Evolutionary conservation across 2,329 filamentous ascomycete genomes (phyloP), one percentile per base, ranked within the genome.

Genomic region (Cryphonectria parasitica): DNA sequence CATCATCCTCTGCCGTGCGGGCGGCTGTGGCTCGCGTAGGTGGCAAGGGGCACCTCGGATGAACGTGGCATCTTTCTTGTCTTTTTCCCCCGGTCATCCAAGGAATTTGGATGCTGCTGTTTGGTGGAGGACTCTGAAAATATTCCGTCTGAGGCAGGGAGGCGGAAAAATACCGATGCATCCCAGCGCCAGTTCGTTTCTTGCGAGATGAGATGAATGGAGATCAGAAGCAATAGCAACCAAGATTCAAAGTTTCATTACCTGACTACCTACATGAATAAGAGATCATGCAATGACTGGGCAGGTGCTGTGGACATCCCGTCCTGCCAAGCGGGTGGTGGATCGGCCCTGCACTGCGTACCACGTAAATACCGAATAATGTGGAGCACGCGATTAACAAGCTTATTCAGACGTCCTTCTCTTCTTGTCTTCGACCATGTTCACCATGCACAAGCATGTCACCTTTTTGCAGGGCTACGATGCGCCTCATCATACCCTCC

Each of bases 321-420:
- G 6, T n/a, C 19, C 22, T 49, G 45, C 45, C 45, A 49, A 49
- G 54, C 28, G 28, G 54, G 25, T 19, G 60, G 28, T 61, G 28
- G 52, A 10, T 6, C 52, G 25, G 52, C 52, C 25, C 52, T 54
- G 52, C 52, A 54, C 52, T 15, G 25, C 52, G 52, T 54, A 54
- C 52, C 52, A 28, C 11, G 52, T 54, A 54, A 25, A 54, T 56
- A 56, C 52, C 52, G 52, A 28, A 13, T 17, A 56, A 5, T 25
- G 52, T 56, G 52, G 52, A 56, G n/a, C 45, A 3, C n/a, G 4
- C 25, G 54, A 58, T 58, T 58, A 31, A 58, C 54, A 39, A 61
- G 58, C 58, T 61, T 61, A 61, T 61, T 61, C 58, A 61, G 34
- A 61, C 58, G 58, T 34, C 31, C 54, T 39, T 28, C 11, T 28